Evolutionary conservation across 192 early-diverging fungal genomes (phyloP).

Genomic region (Jimgerdemannia flammicorona): DNA sequence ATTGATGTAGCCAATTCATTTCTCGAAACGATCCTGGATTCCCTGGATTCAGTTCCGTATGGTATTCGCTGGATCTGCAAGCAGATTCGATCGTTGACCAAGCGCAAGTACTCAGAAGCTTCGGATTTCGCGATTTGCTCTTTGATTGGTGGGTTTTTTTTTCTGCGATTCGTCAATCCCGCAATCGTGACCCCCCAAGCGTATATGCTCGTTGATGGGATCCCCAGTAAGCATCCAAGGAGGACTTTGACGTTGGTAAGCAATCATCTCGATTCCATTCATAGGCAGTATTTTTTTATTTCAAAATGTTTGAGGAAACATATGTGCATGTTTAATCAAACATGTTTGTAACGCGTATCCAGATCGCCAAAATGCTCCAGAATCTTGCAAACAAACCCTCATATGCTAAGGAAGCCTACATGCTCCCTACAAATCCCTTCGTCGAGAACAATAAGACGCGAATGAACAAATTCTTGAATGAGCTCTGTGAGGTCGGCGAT

Average conservation of each 20-base stretch:
- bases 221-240: constrained; percentile 74
- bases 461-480: constrained; percentile 85
- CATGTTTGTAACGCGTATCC: neutral
- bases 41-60: constrained; percentile 84
- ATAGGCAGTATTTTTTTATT: neutral
- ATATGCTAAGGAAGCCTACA: constrained; percentile 88
- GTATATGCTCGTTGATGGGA: constrained; percentile 88
- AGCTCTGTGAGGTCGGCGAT: constrained; percentile 91
- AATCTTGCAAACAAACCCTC: constrained; percentile 93
- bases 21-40: constrained; percentile 79
- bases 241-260: constrained; percentile 83
- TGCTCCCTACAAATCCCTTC: constrained; percentile 87
- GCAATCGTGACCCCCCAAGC: constrained; percentile 94
- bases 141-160: constrained; percentile 96
- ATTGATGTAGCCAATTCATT: constrained; percentile 86
- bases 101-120: constrained; percentile 89
- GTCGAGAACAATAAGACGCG: constrained; percentile 82
- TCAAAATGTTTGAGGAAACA: neutral
- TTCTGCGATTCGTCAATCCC: constrained; percentile 96
- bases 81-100: constrained; percentile 90
- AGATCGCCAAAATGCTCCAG: constrained; percentile 92
- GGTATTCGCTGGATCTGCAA: constrained; percentile 99
- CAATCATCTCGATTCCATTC: neutral
- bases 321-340: neutral
- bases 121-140: constrained; percentile 88